Percentiles rank a stretch among this genome's conserved stretches.
phyloP scores from a whole-genome alignment of 2,329 filamentous ascomycete species.

The Exophiala xenobiotica region DNA sequence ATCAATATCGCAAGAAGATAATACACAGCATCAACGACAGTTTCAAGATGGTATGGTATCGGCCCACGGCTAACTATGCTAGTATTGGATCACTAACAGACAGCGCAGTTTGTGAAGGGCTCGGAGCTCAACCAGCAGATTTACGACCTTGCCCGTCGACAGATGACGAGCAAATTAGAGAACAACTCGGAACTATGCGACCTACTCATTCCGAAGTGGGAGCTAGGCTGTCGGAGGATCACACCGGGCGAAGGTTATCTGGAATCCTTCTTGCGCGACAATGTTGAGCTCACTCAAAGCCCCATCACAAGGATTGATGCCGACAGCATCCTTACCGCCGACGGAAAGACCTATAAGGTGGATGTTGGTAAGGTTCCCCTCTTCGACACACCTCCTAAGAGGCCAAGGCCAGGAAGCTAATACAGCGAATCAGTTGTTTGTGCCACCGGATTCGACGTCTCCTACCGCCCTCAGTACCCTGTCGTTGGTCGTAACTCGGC shows the following conservation, averaged over 20 bases:
- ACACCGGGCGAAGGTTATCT: conserved; percentile 55
- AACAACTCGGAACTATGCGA: conserved; percentile 26
- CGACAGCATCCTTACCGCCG: conserved; percentile 31
- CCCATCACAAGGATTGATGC: conserved; percentile 38
- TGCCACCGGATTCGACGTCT: conserved; percentile 45
- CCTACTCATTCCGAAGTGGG: conserved; percentile 30
- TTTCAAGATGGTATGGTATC: no score
- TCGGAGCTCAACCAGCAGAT: conserved; percentile 10
- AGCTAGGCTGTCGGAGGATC: conserved; percentile 47
- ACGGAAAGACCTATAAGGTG: no score
- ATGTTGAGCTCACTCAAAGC: conserved; percentile 36
- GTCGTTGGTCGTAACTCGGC: conserved; percentile 36
- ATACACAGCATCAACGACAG: conserved; percentile 26
- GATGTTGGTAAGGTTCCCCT: no score
- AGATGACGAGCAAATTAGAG: conserved; percentile 13
- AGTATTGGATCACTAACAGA: neutral
- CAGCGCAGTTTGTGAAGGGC: conserved; percentile 7
- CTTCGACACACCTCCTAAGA: no score
- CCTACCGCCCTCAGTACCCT: conserved; percentile 37
- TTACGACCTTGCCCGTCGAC: conserved; percentile 6
- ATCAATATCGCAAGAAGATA: conserved; percentile 39
- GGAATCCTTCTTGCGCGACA: conserved; percentile 46
- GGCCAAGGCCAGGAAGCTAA: no score
- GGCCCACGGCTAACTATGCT: no score
- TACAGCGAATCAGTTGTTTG: conserved; percentile 39